Percentiles rank a stretch among this genome's conserved stretches.
Evolutionary conservation across 1,284 basidiomycete species (phyloP).

Genomic region (Leccinum fuscescens): DNA sequence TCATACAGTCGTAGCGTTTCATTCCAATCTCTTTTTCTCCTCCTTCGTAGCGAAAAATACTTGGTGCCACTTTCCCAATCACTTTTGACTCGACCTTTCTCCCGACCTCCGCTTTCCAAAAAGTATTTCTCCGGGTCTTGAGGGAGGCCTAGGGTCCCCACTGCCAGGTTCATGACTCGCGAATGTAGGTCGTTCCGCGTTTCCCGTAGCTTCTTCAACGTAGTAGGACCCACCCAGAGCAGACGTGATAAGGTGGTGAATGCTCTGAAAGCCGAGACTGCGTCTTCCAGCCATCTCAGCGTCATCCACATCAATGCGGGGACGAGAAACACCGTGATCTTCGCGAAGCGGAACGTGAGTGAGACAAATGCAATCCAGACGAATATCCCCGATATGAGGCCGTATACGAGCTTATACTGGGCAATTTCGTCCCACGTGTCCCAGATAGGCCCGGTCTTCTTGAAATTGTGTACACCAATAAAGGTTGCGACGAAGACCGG

Average conservation of each 20-base stretch:
- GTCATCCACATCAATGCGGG: slow-evolving; percentile 84
- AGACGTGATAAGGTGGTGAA: slow-evolving; percentile 60
- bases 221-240: slow-evolving; percentile 58
- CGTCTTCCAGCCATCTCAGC: slow-evolving; percentile 83
- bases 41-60: slow-evolving; percentile 75
- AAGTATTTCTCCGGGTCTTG: slow-evolving; percentile 67
- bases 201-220: slow-evolving; percentile 51
- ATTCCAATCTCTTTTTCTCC: slow-evolving; percentile 86
- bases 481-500: slow-evolving; percentile 70
- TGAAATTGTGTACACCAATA: slow-evolving; percentile 65
- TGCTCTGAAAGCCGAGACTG: slow-evolving; percentile 73
- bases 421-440: slow-evolving; percentile 87
- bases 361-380: slow-evolving; percentile 59
- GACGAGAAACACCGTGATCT: slow-evolving; percentile 54
- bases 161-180: slow-evolving; percentile 64
- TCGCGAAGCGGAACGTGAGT: slow-evolving; percentile 59
- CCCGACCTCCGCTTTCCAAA: slow-evolving; percentile 48
- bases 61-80: slow-evolving; percentile 64
- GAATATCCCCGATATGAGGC: slow-evolving; percentile 64
- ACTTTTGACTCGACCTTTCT: slow-evolving; percentile 68
- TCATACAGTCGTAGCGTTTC: slow-evolving; percentile 79
- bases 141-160: slow-evolving; percentile 61
- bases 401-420: slow-evolving; percentile 84
- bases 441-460: slow-evolving; percentile 74
- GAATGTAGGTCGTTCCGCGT: slow-evolving; percentile 55